Evolutionary conservation across 495 filamentous ascomycete genomes (phyloP), one percentile per base, ranked within the genome.

Genomic region (Penicillium tannophilum): DNA sequence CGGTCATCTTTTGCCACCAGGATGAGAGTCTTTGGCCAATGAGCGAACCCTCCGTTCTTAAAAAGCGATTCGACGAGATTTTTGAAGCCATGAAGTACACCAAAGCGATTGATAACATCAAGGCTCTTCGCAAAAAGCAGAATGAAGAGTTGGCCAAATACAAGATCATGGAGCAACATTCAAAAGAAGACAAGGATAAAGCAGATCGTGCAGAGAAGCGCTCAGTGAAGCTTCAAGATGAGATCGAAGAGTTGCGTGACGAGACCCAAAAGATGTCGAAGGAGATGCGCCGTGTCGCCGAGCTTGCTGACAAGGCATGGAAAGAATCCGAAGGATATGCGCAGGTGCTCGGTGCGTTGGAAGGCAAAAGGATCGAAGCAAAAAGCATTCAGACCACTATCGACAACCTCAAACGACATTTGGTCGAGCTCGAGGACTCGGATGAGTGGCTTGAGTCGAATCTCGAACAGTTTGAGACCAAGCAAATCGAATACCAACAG

Each of bases 1-100:
- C 84, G 47, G 94, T 98, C 67, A 97, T 98, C 62, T 98, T 98
- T 74, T 98, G 94, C 69, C 94, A 98, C 70, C 94, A 98, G 64
- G 94, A 98, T 62, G 94, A 98, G 58, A 97, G 93, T 54, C 71
- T 98, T 46, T 98, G 94, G 94, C 94, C 94, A 12, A 92, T 98
- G 89, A 96, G 92, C 64, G 91, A 95, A 66, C 91, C 93, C 0
- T 71, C 78, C 0, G 82, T 82, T 4, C 77, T 98, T 24, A 98
- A 98, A 74, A 93, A 94, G 75, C 86, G 84, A 39, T 98, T 98
- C 55, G 94, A 98, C 67, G 92, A 97, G 65, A 98, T 98, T 23
- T 98, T 98, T 65, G 95, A 98, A 72, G 94, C 94, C 7, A 76
- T 89, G 74, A 96, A 95, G 68, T 98, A 97, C 76, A 96, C 92